These are phyloP conservation scores for Cordyceps pruinosa DNA, from an alignment of 2,329 filamentous ascomycete species.

Conservation along the genomic window DNA sequence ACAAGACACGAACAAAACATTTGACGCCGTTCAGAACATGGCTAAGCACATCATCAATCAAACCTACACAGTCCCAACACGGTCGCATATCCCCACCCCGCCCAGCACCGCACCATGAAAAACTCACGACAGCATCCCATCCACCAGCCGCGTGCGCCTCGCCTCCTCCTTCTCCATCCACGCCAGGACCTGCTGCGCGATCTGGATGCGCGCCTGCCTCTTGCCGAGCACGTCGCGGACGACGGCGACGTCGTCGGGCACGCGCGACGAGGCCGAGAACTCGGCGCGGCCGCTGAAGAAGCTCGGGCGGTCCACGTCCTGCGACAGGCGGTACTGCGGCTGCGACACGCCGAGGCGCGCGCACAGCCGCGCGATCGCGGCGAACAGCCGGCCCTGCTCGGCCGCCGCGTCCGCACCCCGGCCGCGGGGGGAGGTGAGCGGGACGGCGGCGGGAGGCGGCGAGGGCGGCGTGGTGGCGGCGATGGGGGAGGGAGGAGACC, in stretches of 20 bases:
- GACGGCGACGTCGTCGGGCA: constrained; percentile 27
- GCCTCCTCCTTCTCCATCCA: constrained; percentile 26
- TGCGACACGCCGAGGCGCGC: constrained; percentile 23
- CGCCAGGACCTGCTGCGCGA: constrained; percentile 34
- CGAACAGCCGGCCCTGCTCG: constrained; percentile 15
- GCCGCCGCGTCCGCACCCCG: constrained; percentile 6
- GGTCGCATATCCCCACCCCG: too few species aligned
- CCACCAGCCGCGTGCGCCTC: constrained; percentile 9
- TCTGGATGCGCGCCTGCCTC: constrained; percentile 28
- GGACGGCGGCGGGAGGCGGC: not conserved
- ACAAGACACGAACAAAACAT: too few species aligned
- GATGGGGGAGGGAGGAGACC: not conserved
- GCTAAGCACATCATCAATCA: too few species aligned
- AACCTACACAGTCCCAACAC: too few species aligned
- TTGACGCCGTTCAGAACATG: too few species aligned
- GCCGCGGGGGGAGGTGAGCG: not conserved
- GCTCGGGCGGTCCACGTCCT: constrained; percentile 15
- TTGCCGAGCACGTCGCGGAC: constrained; percentile 29
- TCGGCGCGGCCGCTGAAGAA: constrained; percentile 32
- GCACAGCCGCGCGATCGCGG: constrained; percentile 28
- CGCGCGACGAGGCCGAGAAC: constrained; percentile 24
- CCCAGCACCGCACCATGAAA: too few species aligned
- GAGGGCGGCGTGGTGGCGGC: not conserved
- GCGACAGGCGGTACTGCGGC: constrained; percentile 29
- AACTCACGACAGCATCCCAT: not conserved